Conservation (phyloP, 179 eudicot species). For the Corrigiola litoralis region DNA sequence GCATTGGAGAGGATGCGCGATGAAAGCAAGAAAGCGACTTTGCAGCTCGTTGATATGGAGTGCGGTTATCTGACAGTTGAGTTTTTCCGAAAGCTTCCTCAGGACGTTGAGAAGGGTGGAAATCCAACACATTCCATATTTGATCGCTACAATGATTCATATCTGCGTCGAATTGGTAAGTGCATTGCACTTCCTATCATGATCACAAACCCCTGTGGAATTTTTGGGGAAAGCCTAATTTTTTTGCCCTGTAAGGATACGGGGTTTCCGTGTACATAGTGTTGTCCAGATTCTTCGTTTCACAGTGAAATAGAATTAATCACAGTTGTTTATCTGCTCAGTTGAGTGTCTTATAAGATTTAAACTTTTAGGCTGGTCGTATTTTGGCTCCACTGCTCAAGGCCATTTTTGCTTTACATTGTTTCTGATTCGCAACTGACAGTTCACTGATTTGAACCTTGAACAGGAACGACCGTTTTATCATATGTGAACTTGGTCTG, state of each 20-base stretch:
- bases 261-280: no score
- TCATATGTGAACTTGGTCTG: constrained; percentile 88
- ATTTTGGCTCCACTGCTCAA: background rate
- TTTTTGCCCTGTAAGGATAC: no score
- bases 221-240: background rate
- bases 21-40: constrained; percentile 77
- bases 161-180: constrained; percentile 80
- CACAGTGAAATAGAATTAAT: no score
- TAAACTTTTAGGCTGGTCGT: background rate
- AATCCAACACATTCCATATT: constrained; percentile 87
- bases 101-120: constrained; percentile 94
- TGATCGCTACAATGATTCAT: constrained; percentile 80
- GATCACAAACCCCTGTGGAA: background rate
- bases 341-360: no score
- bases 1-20: constrained; percentile 80
- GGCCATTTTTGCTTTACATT: background rate
- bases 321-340: no score
- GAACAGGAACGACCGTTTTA: constrained; percentile 77
- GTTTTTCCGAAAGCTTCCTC: constrained; percentile 89
- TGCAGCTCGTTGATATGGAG: constrained; percentile 89
- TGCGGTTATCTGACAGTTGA: constrained; percentile 78
- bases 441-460: background rate
- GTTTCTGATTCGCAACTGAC: background rate
- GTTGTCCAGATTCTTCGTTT: no score
- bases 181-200: background rate